Conservation (phyloP, 2,329 filamentous ascomycete genomes). For the Talaromyces sp. region DNA sequence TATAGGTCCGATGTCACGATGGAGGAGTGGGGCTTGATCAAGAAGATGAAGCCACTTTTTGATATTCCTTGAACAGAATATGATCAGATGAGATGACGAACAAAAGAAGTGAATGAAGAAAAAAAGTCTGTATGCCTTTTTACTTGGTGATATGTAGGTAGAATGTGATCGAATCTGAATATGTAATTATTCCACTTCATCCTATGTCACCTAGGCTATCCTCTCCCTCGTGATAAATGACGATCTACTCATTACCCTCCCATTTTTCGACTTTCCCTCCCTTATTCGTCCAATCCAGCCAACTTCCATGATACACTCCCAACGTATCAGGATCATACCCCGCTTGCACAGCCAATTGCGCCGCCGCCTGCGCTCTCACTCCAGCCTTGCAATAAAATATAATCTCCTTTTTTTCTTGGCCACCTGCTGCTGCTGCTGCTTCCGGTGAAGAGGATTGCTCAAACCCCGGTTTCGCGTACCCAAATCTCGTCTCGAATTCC, state of each 20-base stretch:
- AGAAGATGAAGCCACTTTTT: conserved; percentile 91
- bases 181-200: background rate
- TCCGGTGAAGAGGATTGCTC: conserved; percentile 37
- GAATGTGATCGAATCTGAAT: conserved; percentile 6
- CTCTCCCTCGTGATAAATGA: background rate
- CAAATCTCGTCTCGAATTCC: conserved; percentile 79
- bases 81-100: conserved; percentile 1
- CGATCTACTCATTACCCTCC: conserved; percentile 25
- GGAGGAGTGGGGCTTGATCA: conserved; percentile 92
- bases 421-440: conserved; percentile 9
- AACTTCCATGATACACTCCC: conserved; percentile 48
- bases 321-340: conserved; percentile 65
- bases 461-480: conserved; percentile 62
- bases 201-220: background rate
- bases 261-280: conserved; percentile 59
- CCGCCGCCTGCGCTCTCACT: conserved; percentile 72
- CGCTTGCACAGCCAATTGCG: conserved; percentile 66
- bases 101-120: background rate
- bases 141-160: conserved; percentile 5
- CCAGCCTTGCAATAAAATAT: conserved; percentile 94
- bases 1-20: conserved; percentile 81
- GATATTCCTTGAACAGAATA: conserved; percentile 62
- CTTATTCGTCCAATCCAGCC: conserved; percentile 71
- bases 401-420: conserved; percentile 38
- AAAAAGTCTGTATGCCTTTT: conserved; percentile 6